Conservation (phyloP, 2,329 filamentous ascomycete genomes). For the Colletotrichum zoysiae region DNA sequence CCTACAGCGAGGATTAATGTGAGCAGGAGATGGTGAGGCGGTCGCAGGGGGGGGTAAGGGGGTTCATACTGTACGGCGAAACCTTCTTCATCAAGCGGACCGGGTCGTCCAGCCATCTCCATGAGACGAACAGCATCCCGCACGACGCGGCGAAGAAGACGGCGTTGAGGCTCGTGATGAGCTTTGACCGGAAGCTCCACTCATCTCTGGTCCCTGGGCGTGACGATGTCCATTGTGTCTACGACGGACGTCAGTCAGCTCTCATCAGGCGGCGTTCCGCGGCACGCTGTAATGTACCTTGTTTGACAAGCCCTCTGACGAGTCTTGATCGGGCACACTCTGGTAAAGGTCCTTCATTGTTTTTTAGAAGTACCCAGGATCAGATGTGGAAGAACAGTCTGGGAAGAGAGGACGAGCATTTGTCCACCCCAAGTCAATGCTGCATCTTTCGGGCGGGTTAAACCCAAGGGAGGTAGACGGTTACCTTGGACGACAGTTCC, state of each 20-base stretch:
- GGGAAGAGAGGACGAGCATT: too few species aligned
- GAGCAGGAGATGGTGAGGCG: fast-evolving
- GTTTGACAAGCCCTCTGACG: slow-evolving; percentile 1
- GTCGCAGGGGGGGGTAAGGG: fast-evolving
- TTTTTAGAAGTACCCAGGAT: too few species aligned
- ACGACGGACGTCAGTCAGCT: not conserved
- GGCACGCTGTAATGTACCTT: not conserved
- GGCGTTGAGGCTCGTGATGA: slow-evolving; percentile 14
- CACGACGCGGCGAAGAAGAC: slow-evolving; percentile 25
- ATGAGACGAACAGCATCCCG: slow-evolving; percentile 15
- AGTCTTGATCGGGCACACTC: slow-evolving; percentile 6
- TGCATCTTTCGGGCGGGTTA: not conserved
- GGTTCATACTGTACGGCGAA: slow-evolving; percentile 28
- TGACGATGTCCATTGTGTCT: not conserved
- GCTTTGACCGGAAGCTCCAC: slow-evolving; percentile 23
- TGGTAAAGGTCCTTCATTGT: slow-evolving; percentile 32
- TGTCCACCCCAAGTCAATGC: not conserved
- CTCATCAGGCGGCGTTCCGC: too few species aligned
- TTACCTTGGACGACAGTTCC: not conserved
- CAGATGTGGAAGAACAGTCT: too few species aligned
- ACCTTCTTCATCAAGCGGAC: slow-evolving; percentile 30
- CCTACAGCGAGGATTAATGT: not conserved
- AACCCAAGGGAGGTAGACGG: not conserved
- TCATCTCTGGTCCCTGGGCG: not conserved
- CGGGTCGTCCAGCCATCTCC: slow-evolving; percentile 29